Conservation (phyloP, 2,329 filamentous ascomycete species). For the Nemania abortiva region DNA sequence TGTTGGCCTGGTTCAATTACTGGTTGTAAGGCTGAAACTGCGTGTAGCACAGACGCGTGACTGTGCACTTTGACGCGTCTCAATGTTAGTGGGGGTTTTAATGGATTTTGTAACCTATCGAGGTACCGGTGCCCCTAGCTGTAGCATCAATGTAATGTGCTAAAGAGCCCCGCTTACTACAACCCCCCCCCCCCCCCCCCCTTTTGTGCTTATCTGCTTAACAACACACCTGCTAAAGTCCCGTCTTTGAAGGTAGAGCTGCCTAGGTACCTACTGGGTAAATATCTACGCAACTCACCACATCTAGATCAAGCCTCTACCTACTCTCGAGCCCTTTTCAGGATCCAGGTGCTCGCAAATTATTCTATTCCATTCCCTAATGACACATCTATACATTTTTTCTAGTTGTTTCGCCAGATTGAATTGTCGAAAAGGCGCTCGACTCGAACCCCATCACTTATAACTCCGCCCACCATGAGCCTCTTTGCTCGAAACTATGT, state of each 20-base stretch:
- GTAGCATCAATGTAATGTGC: too few relatives aligned
- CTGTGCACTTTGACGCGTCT: slow-evolving; percentile 5
- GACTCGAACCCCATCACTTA: not conserved
- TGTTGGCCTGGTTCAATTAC: slow-evolving; percentile 20
- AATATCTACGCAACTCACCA: too few relatives aligned
- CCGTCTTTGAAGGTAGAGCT: too few relatives aligned
- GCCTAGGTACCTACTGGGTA: too few relatives aligned
- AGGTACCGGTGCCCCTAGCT: too few relatives aligned
- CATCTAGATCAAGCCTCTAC: too few relatives aligned
- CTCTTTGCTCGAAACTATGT: slow-evolving; percentile 44
- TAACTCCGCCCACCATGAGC: slow-evolving; percentile 40
- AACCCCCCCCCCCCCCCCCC: too few relatives aligned
- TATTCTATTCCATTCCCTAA: not conserved
- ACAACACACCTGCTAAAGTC: too few relatives aligned
- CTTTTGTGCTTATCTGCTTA: too few relatives aligned
- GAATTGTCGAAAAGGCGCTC: not conserved
- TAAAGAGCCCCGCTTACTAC: too few relatives aligned
- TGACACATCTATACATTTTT: not conserved
- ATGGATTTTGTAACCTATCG: not conserved
- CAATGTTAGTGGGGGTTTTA: not conserved
- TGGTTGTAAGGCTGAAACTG: not conserved
- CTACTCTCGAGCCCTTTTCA: too few relatives aligned
- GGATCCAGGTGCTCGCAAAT: not conserved
- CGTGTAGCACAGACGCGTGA: slow-evolving; percentile 29
- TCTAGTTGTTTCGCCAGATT: not conserved